These are phyloP conservation scores for Gossypium trilobum DNA, from an alignment of 441 rosid genomes.

Conservation along the genomic window DNA sequence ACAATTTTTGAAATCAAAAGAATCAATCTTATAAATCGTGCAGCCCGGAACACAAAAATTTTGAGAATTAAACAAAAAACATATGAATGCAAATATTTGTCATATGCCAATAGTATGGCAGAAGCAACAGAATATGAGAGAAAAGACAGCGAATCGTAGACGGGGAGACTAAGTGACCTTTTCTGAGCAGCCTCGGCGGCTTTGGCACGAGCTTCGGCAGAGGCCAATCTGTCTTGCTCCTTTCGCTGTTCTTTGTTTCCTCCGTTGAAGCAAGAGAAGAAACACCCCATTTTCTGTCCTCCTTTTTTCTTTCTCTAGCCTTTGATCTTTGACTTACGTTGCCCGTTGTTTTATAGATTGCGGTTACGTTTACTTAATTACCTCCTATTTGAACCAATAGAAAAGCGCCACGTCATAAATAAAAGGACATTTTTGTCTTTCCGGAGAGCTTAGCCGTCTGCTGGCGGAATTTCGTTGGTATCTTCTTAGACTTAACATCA, in stretches of 20 bases:
- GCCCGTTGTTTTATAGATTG: neutral
- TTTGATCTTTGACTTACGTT: neutral
- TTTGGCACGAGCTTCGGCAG: conserved; percentile 82
- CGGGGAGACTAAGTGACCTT: conserved; percentile 30
- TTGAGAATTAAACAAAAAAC: neutral
- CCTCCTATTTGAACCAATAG: neutral
- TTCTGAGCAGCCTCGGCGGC: conserved; percentile 96
- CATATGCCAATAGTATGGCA: neutral
- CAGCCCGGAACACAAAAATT: neutral
- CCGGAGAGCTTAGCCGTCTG: neutral
- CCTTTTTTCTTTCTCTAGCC: neutral
- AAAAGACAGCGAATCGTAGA: neutral
- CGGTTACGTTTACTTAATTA: neutral
- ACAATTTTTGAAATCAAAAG: neutral
- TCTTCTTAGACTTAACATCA: neutral
- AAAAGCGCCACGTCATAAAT: neutral
- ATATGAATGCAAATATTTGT: neutral
- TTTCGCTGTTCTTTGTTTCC: conserved; percentile 42
- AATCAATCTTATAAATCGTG: neutral
- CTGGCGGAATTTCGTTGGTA: neutral
- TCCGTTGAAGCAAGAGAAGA: conserved; percentile 68
- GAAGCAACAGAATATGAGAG: conserved; percentile 1
- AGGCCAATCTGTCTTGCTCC: conserved; percentile 63
- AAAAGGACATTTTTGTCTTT: neutral
- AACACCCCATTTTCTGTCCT: conserved; percentile 41